Percentiles rank a stretch among this genome's conserved stretches.
phyloP scores from a whole-genome alignment of 768 basidiomycete species.

The Hygrocybe punicea region DNA sequence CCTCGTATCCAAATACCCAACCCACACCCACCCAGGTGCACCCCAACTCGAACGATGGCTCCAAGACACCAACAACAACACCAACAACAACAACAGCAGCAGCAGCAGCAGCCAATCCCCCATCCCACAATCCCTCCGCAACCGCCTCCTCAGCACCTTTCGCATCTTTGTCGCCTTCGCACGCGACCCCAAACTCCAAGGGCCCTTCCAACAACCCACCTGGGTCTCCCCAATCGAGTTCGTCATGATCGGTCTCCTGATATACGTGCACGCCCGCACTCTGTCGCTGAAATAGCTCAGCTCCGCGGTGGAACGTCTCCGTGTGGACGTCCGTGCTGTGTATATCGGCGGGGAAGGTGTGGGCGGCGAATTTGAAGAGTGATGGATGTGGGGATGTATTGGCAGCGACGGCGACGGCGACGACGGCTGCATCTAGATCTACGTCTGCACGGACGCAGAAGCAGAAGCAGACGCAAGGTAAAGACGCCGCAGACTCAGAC shows the following conservation, averaged over 20 bases:
- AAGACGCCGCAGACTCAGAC: no score
- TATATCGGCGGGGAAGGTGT: slow-evolving; percentile 43
- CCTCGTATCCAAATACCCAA: slow-evolving; percentile 44
- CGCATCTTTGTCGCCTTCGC: slow-evolving; percentile 34
- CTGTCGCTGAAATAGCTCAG: slow-evolving; percentile 42
- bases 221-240: slow-evolving; percentile 57
- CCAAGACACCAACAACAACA: slow-evolving; percentile 28
- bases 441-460: no score
- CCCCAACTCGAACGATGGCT: slow-evolving; percentile 54
- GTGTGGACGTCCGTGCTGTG: slow-evolving; percentile 30
- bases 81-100: slow-evolving; percentile 40
- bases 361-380: slow-evolving; percentile 3
- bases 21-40: slow-evolving; percentile 29
- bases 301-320: slow-evolving; percentile 39
- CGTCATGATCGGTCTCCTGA: slow-evolving; percentile 32
- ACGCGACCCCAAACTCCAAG: slow-evolving; percentile 29
- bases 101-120: no score
- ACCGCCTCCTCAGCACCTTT: slow-evolving; percentile 34
- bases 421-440: no score
- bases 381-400: slow-evolving; percentile 3
- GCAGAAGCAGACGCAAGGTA: no score
- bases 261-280: slow-evolving; percentile 33
- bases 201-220: slow-evolving; percentile 27
- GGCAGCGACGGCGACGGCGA: not conserved
- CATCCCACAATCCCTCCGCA: no score